Percentiles rank a stretch among this genome's conserved stretches.
Conservation (phyloP, 2,329 filamentous ascomycete species). For the Zymoseptoria passerinii region DNA sequence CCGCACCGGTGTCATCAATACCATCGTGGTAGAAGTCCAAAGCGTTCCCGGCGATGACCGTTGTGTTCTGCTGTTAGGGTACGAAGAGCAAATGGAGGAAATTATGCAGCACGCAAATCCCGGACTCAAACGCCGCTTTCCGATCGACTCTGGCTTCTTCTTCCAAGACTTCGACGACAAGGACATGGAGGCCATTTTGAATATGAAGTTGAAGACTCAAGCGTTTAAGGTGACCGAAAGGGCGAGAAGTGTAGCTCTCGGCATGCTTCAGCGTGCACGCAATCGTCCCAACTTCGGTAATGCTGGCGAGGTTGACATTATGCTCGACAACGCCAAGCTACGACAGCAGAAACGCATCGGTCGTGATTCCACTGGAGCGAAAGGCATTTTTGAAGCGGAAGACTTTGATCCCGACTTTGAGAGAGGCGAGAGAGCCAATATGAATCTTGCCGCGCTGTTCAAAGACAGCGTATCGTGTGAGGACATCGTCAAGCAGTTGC, state of each 20-base stretch:
- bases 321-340: conserved; percentile 51
- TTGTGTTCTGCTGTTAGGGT: conserved; percentile 64
- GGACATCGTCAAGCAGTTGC: conserved; percentile 44
- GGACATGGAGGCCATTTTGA: conserved; percentile 52
- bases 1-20: conserved; percentile 61
- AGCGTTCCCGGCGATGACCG: conserved; percentile 61
- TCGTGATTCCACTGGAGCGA: conserved; percentile 20
- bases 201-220: conserved; percentile 53
- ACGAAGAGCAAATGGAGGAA: conserved; percentile 58
- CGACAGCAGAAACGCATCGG: conserved; percentile 40
- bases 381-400: conserved; percentile 33
- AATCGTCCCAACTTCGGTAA: conserved; percentile 64
- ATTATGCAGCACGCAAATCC: conserved; percentile 72
- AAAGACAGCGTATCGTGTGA: conserved; percentile 52
- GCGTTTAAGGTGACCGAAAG: conserved; percentile 46
- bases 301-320: conserved; percentile 64
- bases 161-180: conserved; percentile 60
- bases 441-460: conserved; percentile 49
- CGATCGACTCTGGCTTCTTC: conserved; percentile 52
- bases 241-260: conserved; percentile 48
- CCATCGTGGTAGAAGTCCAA: conserved; percentile 65
- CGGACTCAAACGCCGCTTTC: conserved; percentile 59
- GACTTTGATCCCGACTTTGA: conserved; percentile 56
- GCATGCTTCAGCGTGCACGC: conserved; percentile 52
- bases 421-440: conserved; percentile 40